These are phyloP conservation scores for Phyllosticta capitalensis DNA, from an alignment of 2,329 filamentous ascomycete species.

Conservation along the genomic window DNA sequence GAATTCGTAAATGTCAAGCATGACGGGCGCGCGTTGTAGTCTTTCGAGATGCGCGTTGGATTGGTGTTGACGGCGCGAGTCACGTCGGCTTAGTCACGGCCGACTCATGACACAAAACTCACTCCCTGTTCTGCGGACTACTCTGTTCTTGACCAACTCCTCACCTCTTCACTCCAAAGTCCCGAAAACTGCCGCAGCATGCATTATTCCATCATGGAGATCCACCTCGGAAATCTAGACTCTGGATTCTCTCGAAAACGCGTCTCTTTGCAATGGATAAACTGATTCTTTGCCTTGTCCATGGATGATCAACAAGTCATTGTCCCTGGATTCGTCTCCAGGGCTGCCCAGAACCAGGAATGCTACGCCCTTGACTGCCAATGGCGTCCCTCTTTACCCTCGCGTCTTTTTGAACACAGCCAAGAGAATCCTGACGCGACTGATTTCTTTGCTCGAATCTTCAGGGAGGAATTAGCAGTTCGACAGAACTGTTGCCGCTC, in stretches of 20 bases:
- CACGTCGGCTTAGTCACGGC: background rate
- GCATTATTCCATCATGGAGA: background rate
- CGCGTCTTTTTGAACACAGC: background rate
- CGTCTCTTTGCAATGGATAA: background rate
- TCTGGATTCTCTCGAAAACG: background rate
- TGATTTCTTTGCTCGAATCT: background rate
- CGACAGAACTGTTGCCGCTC: background rate
- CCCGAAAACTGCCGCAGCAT: background rate
- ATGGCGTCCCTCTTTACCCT: background rate
- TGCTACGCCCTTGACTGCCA: background rate
- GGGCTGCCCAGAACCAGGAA: background rate
- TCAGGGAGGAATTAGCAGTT: background rate
- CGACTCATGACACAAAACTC: background rate
- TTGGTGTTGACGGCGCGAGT: conserved; percentile 9
- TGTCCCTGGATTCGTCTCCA: background rate
- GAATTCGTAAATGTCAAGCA: conserved; percentile 59
- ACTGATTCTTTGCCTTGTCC: background rate
- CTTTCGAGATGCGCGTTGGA: background rate
- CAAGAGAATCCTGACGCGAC: background rate
- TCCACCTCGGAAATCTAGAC: background rate
- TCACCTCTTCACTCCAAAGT: background rate
- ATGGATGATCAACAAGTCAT: background rate
- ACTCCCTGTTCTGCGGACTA: background rate
- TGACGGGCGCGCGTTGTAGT: conserved; percentile 24
- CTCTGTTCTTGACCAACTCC: background rate